Evolutionary conservation across 768 basidiomycete genomes (phyloP).

Genomic region (Lanmaoa rubissima): DNA sequence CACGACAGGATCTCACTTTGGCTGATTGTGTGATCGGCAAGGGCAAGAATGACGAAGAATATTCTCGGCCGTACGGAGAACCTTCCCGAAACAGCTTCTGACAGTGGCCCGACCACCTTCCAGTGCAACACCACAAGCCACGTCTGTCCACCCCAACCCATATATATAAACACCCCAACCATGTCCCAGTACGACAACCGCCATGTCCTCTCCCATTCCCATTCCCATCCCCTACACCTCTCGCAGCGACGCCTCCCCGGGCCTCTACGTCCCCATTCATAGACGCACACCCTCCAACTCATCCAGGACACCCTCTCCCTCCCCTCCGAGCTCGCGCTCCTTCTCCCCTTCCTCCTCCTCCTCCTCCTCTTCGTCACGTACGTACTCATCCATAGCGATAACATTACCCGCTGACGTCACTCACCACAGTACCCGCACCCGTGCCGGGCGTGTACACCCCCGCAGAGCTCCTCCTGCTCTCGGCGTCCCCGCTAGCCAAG

Average conservation of each 20-base stretch:
- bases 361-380: not conserved
- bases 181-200: not conserved
- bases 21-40: not conserved
- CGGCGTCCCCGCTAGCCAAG: slow-evolving; percentile 22
- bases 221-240: slow-evolving; percentile 7
- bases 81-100: not conserved
- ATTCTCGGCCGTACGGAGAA: slow-evolving; percentile 7
- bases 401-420: not conserved
- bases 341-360: not conserved
- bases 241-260: slow-evolving; percentile 1
- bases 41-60: slow-evolving; percentile 12
- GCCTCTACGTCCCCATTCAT: slow-evolving; percentile 42
- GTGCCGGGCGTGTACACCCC: slow-evolving; percentile 24
- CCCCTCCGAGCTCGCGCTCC: slow-evolving; percentile 6
- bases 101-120: not conserved
- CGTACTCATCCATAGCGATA: not conserved
- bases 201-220: slow-evolving; percentile 29
- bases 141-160: slow-evolving; percentile 1
- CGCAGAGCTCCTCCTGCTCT: slow-evolving; percentile 24
- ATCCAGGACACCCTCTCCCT: slow-evolving; percentile 15
- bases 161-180: not conserved
- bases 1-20: not conserved
- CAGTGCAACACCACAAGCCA: not conserved
- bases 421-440: not conserved
- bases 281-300: slow-evolving; percentile 28